These are phyloP conservation scores for Tubosaeta brunneosetosa DNA, from an alignment of 768 basidiomycete genomes.

Conservation along the genomic window DNA sequence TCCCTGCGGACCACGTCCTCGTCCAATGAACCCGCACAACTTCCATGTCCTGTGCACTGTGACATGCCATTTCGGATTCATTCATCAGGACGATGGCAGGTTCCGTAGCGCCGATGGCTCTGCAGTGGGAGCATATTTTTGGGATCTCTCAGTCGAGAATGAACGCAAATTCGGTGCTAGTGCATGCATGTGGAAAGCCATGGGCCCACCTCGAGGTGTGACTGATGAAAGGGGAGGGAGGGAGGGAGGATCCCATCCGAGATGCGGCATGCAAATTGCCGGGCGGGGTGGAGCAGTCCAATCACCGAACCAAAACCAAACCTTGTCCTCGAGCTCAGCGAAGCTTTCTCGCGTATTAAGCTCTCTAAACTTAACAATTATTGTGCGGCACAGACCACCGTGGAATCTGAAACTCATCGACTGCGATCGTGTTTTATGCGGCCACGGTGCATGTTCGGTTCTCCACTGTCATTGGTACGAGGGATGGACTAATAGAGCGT, in stretches of 20 bases:
- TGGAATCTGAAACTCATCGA: no score
- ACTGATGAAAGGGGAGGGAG: slow-evolving; percentile 30
- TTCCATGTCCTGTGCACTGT: slow-evolving; percentile 20
- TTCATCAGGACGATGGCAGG: slow-evolving; percentile 18
- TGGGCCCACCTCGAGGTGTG: slow-evolving; percentile 33
- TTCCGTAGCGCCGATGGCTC: slow-evolving; percentile 17
- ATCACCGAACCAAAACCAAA: slow-evolving; percentile 23
- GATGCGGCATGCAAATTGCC: slow-evolving; percentile 17
- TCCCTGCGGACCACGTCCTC: not conserved
- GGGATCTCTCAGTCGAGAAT: slow-evolving; percentile 24
- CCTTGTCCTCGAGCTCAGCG: slow-evolving; percentile 29
- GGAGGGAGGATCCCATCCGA: slow-evolving; percentile 27
- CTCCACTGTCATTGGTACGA: slow-evolving; percentile 13
- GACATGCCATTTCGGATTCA: slow-evolving; percentile 15
- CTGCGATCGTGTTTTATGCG: no score
- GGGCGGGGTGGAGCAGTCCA: slow-evolving; percentile 21
- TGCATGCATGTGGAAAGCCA: slow-evolving; percentile 30
- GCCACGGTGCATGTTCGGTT: no score
- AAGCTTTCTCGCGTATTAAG: slow-evolving; percentile 24
- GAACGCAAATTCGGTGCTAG: slow-evolving; percentile 28
- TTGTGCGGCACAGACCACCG: not conserved
- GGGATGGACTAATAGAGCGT: slow-evolving; percentile 16
- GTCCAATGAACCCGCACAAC: slow-evolving; percentile 18
- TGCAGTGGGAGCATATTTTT: not conserved
- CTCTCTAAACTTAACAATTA: slow-evolving; percentile 2